phyloP scores from a whole-genome alignment of 2,329 filamentous ascomycete species.

The Diaporthe citrichinensis region DNA sequence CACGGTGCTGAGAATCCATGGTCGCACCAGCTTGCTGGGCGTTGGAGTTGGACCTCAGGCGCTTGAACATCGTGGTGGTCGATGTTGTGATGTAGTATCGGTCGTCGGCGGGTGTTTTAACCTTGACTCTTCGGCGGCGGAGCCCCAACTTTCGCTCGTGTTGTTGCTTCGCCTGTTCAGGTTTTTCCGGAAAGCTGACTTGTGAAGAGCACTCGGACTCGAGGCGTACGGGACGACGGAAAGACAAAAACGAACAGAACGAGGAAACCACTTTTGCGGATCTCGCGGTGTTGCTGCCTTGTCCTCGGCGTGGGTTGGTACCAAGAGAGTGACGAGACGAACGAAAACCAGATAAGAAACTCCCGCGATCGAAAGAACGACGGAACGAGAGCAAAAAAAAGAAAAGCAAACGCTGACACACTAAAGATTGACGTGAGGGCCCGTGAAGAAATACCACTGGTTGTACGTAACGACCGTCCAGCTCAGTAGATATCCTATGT shows the following conservation, averaged over 20 bases:
- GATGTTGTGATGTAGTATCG: constrained; percentile 49
- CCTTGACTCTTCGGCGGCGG: constrained; percentile 35
- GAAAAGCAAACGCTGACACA: constrained; percentile 55
- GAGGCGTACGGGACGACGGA: constrained; percentile 49
- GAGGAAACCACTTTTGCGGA: constrained; percentile 49
- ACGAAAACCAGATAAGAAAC: constrained; percentile 52
- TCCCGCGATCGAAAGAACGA: constrained; percentile 52
- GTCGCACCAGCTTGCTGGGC: constrained; percentile 50
- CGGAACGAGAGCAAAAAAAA: constrained; percentile 53
- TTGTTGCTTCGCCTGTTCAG: constrained; percentile 35
- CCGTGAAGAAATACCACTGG: constrained; percentile 66
- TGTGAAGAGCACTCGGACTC: constrained; percentile 47
- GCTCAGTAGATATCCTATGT: constrained; percentile 66
- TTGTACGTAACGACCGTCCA: constrained; percentile 50
- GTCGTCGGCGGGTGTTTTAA: constrained; percentile 36
- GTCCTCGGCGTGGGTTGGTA: constrained; percentile 48
- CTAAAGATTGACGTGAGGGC: constrained; percentile 62
- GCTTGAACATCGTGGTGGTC: constrained; percentile 85
- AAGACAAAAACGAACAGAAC: constrained; percentile 52
- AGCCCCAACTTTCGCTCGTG: constrained; percentile 37
- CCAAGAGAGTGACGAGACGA: constrained; percentile 69
- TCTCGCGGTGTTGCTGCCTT: constrained; percentile 39
- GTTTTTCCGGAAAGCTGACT: constrained; percentile 37
- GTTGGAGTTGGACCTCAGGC: constrained; percentile 82
- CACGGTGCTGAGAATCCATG: constrained; percentile 67